Conservation (phyloP, 768 basidiomycete genomes). For the Xerocomus brunneocitrinus region DNA sequence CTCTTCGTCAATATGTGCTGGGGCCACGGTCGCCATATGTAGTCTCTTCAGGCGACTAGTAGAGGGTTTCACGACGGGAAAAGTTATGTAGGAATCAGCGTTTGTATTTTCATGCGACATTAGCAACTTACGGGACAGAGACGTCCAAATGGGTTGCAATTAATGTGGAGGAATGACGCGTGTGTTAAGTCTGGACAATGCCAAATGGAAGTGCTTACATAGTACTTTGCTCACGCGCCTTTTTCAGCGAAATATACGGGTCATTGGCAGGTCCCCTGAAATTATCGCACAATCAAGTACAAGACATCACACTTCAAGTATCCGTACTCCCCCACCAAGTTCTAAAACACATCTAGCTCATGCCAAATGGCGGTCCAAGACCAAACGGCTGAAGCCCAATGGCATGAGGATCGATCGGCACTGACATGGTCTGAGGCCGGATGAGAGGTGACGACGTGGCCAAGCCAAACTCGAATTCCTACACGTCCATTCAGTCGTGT, state of each 20-base stretch:
- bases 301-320: background rate
- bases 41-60: background rate
- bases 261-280: background rate
- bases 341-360: conserved; percentile 10
- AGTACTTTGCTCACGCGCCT: too few species aligned
- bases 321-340: background rate
- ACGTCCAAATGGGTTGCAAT: too few species aligned
- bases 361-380: conserved; percentile 30
- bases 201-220: too few species aligned
- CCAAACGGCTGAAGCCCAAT: conserved; percentile 21
- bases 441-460: conserved; percentile 28
- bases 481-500: background rate
- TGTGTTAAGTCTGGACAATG: too few species aligned
- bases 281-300: background rate
- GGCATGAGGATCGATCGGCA: conserved; percentile 14
- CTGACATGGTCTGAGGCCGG: conserved; percentile 20
- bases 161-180: too few species aligned
- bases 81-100: background rate
- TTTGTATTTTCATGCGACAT: too few species aligned
- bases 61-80: background rate
- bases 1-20: background rate
- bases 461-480: conserved; percentile 35
- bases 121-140: too few species aligned
- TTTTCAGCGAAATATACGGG: too few species aligned
- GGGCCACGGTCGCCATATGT: background rate